Percentiles rank a stretch among this genome's conserved stretches.
Evolutionary conservation across 345 rosid species (phyloP).

Genomic region (Garcia nutans): DNA sequence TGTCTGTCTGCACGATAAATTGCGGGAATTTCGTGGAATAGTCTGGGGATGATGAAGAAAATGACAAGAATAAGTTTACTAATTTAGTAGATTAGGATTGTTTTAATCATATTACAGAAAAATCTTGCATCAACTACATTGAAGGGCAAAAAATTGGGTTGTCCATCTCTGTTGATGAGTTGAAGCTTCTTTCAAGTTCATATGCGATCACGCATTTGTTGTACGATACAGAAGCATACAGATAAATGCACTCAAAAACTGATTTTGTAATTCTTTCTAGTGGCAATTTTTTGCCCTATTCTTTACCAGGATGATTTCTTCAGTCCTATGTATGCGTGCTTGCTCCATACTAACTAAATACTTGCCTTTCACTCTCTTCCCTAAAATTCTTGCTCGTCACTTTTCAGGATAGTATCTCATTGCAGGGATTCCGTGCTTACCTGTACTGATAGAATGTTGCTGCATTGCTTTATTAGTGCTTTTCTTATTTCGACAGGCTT

Average conservation of each 20-base stretch:
- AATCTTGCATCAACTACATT: slow-evolving; percentile 19
- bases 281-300: slow-evolving; percentile 1
- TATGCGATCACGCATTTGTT: slow-evolving; percentile 28
- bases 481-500: no score
- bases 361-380: no score
- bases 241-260: slow-evolving; percentile 9
- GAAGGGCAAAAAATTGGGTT: slow-evolving; percentile 32
- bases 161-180: slow-evolving; percentile 22
- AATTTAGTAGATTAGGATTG: slow-evolving; percentile 24
- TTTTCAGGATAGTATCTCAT: no score
- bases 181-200: slow-evolving; percentile 26
- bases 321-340: no score
- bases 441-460: no score
- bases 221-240: slow-evolving; percentile 29
- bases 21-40: slow-evolving; percentile 7
- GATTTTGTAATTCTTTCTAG: slow-evolving; percentile 29
- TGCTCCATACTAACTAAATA: no score
- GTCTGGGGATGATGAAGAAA: slow-evolving; percentile 22
- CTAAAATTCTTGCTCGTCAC: no score
- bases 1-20: slow-evolving; percentile 21
- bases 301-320: not conserved
- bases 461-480: no score
- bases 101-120: slow-evolving; percentile 13
- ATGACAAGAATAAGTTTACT: slow-evolving; percentile 18
- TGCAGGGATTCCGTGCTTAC: no score